These are phyloP conservation scores for Arxiozyma slooffiae DNA, from an alignment of 1,139 yeast species.

Conservation along the genomic window DNA sequence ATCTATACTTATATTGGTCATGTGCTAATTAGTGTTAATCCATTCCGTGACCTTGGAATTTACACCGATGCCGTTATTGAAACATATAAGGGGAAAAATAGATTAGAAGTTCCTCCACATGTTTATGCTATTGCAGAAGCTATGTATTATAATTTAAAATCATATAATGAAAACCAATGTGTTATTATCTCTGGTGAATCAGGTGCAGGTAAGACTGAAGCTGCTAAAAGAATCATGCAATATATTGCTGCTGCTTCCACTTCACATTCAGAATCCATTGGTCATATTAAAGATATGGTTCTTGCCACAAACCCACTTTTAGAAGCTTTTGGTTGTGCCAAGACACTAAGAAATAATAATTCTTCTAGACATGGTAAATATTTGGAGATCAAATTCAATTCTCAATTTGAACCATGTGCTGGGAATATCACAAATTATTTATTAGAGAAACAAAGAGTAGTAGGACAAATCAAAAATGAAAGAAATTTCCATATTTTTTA, in stretches of 20 bases:
- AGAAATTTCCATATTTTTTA: constrained; percentile 96
- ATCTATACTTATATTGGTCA: constrained; percentile 86
- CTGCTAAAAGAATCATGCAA: constrained; percentile 97
- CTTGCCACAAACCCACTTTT: constrained; percentile 92
- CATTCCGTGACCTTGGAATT: constrained; percentile 91
- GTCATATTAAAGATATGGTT: constrained; percentile 91
- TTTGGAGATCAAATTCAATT: constrained; percentile 80
- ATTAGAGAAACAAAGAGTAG: constrained; percentile 91
- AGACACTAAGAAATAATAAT: constrained; percentile 89
- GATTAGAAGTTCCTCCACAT: constrained; percentile 97
- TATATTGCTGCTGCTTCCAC: constrained; percentile 82
- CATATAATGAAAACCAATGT: constrained; percentile 92
- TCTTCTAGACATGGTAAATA: constrained; percentile 97
- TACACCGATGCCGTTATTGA: constrained; percentile 71
- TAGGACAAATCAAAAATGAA: constrained; percentile 82
- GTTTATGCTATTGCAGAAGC: constrained; percentile 96
- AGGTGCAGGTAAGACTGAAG: constrained; percentile 98
- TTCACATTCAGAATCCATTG: constrained; percentile 50
- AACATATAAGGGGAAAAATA: constrained; percentile 79
- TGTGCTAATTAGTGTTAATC: constrained; percentile 89
- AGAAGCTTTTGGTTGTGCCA: constrained; percentile 98
- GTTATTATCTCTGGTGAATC: constrained; percentile 98
- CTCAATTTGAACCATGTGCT: constrained; percentile 77
- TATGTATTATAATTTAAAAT: constrained; percentile 91
- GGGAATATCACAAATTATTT: constrained; percentile 94